Evolutionary conservation across 352 stramenopile species (phyloP).

Genomic region (Aphanomyces euteiches): DNA sequence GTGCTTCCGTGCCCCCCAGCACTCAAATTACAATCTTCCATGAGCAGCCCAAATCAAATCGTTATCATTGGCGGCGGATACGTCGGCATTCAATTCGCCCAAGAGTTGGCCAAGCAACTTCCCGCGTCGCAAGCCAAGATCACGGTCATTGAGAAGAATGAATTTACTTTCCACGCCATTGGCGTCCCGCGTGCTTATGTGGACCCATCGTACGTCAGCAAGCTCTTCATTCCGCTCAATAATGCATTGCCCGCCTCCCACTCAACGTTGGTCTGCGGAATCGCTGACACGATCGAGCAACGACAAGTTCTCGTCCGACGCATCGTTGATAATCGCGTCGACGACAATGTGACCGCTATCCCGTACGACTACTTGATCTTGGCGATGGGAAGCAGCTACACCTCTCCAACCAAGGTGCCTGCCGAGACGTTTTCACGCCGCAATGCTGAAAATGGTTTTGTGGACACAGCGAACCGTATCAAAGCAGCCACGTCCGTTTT

Average conservation of each 20-base stretch:
- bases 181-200: slow-evolving; percentile 41
- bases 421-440: slow-evolving; percentile 25
- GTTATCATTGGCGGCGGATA: slow-evolving; percentile 29
- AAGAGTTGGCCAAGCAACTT: slow-evolving; percentile 37
- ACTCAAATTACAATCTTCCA: background rate
- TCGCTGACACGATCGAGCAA: slow-evolving; percentile 34
- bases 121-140: slow-evolving; percentile 36
- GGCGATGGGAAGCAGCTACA: slow-evolving; percentile 38
- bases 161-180: slow-evolving; percentile 42
- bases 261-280: slow-evolving; percentile 33
- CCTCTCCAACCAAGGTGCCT: slow-evolving; percentile 35
- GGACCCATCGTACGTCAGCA: slow-evolving; percentile 35
- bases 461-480: slow-evolving; percentile 38
- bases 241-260: slow-evolving; percentile 35
- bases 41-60: slow-evolving; percentile 11
- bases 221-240: slow-evolving; percentile 43
- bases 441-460: slow-evolving; percentile 37
- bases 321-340: background rate
- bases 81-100: slow-evolving; percentile 37
- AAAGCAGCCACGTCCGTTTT: slow-evolving; percentile 45
- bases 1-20: background rate
- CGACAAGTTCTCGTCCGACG: slow-evolving; percentile 32
- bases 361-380: slow-evolving; percentile 35
- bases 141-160: slow-evolving; percentile 43
- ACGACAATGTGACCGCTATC: slow-evolving; percentile 29